A percentile compares a stretch with the other conserved stretches of the same genome.
phyloP scores from a whole-genome alignment of 2,329 filamentous ascomycete genomes.

The Diaporthe velutina region DNA sequence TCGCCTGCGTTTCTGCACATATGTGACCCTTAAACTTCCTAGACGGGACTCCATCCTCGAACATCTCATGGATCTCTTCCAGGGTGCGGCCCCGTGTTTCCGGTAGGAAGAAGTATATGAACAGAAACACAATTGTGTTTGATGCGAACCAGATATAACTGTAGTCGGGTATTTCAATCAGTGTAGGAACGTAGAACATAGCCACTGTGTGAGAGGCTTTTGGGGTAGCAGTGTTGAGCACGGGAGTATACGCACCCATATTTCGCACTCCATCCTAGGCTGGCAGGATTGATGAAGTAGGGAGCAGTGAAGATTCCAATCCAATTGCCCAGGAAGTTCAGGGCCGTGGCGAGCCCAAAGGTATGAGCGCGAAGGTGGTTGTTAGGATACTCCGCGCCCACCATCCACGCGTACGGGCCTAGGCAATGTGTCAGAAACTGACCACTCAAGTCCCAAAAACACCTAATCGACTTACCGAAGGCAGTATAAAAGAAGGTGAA shows the following conservation, averaged over 20 bases:
- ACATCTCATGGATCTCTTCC: constrained; percentile 63
- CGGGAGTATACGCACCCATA: constrained; percentile 44
- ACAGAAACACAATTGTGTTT: constrained; percentile 50
- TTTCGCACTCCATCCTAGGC: constrained; percentile 52
- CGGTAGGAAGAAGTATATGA: constrained; percentile 59
- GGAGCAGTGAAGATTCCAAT: constrained; percentile 55
- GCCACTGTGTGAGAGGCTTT: neutral
- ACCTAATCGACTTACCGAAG: constrained; percentile 44
- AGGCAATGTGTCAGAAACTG: neutral
- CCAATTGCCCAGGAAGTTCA: constrained; percentile 57
- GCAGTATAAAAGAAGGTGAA: constrained; percentile 42
- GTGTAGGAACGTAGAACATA: neutral
- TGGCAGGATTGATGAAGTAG: constrained; percentile 57
- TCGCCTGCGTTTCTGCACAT: constrained; percentile 10
- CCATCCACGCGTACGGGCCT: constrained; percentile 54
- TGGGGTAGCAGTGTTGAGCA: neutral
- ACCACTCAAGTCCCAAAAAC: neutral
- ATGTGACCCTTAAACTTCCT: constrained; percentile 38
- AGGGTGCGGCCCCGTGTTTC: constrained; percentile 60
- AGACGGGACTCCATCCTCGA: constrained; percentile 42
- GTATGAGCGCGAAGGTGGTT: constrained; percentile 55
- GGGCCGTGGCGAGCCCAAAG: constrained; percentile 53
- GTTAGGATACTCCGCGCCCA: constrained; percentile 55
- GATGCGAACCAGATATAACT: constrained; percentile 56
- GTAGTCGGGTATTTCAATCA: constrained; percentile 4